These are phyloP conservation scores for Moesziomyces globuligerus DNA, from an alignment of 1,284 basidiomycete species.

Conservation along the genomic window DNA sequence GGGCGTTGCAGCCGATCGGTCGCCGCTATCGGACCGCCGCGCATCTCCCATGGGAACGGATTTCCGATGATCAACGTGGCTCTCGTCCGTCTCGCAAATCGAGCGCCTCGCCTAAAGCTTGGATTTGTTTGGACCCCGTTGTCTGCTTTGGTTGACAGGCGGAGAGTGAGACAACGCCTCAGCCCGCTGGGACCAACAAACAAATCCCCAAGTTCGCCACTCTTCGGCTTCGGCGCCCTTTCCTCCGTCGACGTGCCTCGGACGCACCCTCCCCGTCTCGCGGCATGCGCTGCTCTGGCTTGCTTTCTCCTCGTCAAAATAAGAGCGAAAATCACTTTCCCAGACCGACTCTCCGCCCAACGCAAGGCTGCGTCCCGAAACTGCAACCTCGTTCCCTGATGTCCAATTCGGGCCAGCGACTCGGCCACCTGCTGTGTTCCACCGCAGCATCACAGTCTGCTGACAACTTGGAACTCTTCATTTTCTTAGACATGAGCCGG, in stretches of 20 bases:
- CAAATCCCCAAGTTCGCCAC: not conserved
- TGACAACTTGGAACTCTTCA: too few relatives aligned
- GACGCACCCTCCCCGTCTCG: not conserved
- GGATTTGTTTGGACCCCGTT: conserved; percentile 6
- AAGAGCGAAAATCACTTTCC: too few relatives aligned
- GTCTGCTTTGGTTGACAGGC: conserved; percentile 5
- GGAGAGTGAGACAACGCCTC: not conserved
- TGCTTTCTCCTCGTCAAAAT: not conserved
- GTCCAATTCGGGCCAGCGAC: too few relatives aligned
- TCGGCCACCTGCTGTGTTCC: too few relatives aligned
- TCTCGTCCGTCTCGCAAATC: too few relatives aligned
- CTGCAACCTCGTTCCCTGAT: too few relatives aligned
- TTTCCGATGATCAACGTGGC: too few relatives aligned
- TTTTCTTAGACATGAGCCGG: not conserved
- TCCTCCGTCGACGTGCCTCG: not conserved
- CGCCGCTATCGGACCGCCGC: too few relatives aligned
- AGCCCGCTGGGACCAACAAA: conserved; percentile 2
- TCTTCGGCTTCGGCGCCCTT: not conserved
- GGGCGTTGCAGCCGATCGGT: not conserved
- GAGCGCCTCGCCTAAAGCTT: not conserved
- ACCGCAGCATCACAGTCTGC: too few relatives aligned
- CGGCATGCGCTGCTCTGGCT: too few relatives aligned
- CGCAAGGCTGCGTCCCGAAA: too few relatives aligned
- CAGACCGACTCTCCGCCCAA: too few relatives aligned
- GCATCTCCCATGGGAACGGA: not conserved